Percentiles rank a stretch among this genome's conserved stretches.
Evolutionary conservation across 805 yeast species (phyloP).

Genomic region (Zygoascus tannicola): DNA sequence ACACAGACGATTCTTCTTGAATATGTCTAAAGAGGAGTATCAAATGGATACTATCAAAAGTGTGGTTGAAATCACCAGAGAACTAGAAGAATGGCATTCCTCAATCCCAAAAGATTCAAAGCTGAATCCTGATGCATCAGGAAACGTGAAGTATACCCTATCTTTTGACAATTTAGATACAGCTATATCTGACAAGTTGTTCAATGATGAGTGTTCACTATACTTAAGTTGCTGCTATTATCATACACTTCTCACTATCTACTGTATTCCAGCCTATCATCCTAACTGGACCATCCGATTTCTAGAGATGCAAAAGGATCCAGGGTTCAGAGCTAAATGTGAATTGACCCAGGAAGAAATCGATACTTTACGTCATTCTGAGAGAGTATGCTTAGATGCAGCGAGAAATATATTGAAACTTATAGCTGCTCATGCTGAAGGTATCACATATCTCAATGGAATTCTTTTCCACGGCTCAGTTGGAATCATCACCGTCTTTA

Average conservation of each 20-base stretch:
- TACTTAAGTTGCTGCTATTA: constrained; percentile 17
- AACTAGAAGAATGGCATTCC: background rate
- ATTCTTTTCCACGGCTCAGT: constrained; percentile 10
- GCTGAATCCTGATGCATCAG: background rate
- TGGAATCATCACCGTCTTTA: constrained; percentile 15
- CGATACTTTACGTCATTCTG: constrained; percentile 4
- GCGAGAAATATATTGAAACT: constrained; percentile 16
- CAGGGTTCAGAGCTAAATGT: background rate
- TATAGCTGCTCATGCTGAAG: background rate
- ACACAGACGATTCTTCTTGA: background rate
- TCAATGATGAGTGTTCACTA: constrained; percentile 5
- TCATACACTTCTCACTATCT: constrained; percentile 15
- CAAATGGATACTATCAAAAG: background rate
- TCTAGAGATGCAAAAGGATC: constrained; percentile 7
- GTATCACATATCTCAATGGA: constrained; percentile 2
- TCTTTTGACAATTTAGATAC: background rate
- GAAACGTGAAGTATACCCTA: background rate
- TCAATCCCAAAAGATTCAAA: background rate
- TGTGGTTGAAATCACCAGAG: background rate
- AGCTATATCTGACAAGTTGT: background rate
- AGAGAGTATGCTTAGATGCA: constrained; percentile 16
- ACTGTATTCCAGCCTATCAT: constrained; percentile 18
- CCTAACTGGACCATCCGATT: constrained; percentile 16
- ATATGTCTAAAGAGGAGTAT: background rate
- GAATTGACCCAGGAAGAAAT: background rate